These are phyloP conservation scores for Trichocomaceae sp. DNA, from an alignment of 2,329 filamentous ascomycete species.

Conservation along the genomic window DNA sequence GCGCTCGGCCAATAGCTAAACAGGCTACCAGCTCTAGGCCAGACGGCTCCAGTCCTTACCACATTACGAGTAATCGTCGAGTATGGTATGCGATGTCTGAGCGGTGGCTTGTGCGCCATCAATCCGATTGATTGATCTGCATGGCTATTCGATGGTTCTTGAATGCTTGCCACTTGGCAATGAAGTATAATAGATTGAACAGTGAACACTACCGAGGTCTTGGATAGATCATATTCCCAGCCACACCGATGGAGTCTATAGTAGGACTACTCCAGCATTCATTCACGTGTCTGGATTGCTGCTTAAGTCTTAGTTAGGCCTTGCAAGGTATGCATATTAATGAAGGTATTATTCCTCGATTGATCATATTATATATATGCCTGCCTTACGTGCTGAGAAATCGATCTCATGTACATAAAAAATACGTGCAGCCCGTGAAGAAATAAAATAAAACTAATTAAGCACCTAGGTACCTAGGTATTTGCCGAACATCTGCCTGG, in stretches of 20 bases:
- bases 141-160: not conserved
- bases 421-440: not conserved
- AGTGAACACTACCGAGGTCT: not conserved
- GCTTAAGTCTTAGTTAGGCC: too few species aligned
- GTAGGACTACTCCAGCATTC: not conserved
- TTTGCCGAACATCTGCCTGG: not conserved
- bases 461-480: too few species aligned
- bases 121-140: not conserved
- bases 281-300: too few species aligned
- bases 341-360: not conserved
- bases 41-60: not conserved
- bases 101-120: not conserved
- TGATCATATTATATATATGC: not conserved
- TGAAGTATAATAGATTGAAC: not conserved
- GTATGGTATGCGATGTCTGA: not conserved
- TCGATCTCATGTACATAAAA: not conserved
- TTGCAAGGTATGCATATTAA: too few species aligned
- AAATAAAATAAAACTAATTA: not conserved
- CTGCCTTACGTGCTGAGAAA: not conserved
- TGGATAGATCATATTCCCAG: not conserved
- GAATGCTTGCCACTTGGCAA: not conserved
- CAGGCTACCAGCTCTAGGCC: not conserved
- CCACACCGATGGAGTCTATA: not conserved
- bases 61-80: too few species aligned
- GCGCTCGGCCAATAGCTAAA: not conserved